Percentiles rank a stretch among this genome's conserved stretches.
phyloP scores from a whole-genome alignment of 2,329 filamentous ascomycete species.

The Didymella pinodella region DNA sequence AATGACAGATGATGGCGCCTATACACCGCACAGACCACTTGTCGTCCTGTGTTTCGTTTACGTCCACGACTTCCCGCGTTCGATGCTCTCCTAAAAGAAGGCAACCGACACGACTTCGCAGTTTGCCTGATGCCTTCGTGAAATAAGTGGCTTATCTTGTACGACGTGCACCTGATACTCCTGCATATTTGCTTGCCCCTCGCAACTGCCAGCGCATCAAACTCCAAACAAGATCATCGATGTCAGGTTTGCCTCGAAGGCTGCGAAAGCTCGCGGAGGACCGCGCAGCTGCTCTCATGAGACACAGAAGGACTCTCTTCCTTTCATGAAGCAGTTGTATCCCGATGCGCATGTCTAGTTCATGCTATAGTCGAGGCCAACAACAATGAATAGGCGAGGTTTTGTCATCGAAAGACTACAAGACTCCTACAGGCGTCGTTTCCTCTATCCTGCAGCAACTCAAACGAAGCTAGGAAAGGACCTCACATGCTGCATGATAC shows the following conservation, averaged over 20 bases:
- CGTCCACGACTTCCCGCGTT: conserved; percentile 6
- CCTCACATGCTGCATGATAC: conserved; percentile 8
- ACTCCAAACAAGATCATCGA: conserved; percentile 1
- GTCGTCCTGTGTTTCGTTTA: conserved; percentile 2
- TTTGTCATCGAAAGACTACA: neutral
- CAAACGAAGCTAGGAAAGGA: neutral
- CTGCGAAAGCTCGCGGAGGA: conserved; percentile 8
- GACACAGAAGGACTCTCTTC: neutral
- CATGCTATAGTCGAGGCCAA: neutral
- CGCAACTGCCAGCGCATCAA: conserved; percentile 8
- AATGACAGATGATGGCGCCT: conserved; percentile 5
- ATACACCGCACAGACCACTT: conserved; percentile 2
- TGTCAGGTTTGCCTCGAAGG: conserved; percentile 3
- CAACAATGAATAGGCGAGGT: neutral
- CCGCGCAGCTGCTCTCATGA: neutral
- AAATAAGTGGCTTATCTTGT: conserved; percentile 1
- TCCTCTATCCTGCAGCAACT: neutral
- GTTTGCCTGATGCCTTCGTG: conserved; percentile 8
- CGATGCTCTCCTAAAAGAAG: conserved; percentile 16
- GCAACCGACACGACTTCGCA: conserved; percentile 20
- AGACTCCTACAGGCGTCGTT: neutral
- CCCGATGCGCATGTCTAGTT: neutral
- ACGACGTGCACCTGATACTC: conserved; percentile 10
- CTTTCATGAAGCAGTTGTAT: neutral
- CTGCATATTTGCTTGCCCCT: conserved; percentile 3